These are phyloP conservation scores for Paraurostyla sp. DNA, from an alignment of 73 alveolate species.

Conservation along the genomic window DNA sequence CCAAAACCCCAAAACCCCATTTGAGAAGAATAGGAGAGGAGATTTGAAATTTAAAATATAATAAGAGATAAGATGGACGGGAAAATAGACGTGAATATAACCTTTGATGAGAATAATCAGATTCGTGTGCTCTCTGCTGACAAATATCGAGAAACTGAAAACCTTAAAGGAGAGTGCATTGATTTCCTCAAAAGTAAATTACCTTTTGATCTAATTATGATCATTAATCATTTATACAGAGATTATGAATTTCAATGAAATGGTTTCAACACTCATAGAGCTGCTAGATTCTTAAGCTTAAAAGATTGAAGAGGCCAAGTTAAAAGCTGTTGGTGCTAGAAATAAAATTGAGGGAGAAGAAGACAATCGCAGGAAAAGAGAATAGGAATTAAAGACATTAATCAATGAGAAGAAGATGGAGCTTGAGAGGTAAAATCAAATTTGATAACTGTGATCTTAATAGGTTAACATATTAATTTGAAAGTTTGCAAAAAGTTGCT, in stretches of 20 bases:
- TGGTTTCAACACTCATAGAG: constrained; percentile 83
- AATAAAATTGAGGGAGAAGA: constrained; percentile 93
- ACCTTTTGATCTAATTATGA: background rate
- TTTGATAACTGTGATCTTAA: background rate
- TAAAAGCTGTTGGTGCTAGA: constrained; percentile 94
- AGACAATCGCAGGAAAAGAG: constrained; percentile 89
- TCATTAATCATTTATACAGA: background rate
- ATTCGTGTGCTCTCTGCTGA: constrained; percentile 93
- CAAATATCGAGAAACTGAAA: constrained; percentile 85
- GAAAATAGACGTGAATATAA: constrained; percentile 76
- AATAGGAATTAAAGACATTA: constrained; percentile 84
- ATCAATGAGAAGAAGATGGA: constrained; percentile 93
- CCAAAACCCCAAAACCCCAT: constrained; percentile 61
- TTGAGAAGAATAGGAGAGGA: background rate
- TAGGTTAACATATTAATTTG: constrained; percentile 80
- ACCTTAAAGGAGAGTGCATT: constrained; percentile 77
- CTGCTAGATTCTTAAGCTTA: constrained; percentile 88
- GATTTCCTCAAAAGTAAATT: constrained; percentile 80
- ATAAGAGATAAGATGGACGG: constrained; percentile 49
- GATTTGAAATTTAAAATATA: constrained; percentile 22
- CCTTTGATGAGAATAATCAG: constrained; percentile 91
- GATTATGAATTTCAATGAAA: constrained; percentile 80
- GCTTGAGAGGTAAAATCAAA: constrained; percentile 71
- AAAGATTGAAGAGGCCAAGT: constrained; percentile 90
- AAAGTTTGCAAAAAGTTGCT: constrained; percentile 86